A percentile compares a stretch with the other conserved stretches of the same genome.
These are phyloP conservation scores for Peronospora belbahrii DNA, from an alignment of 352 stramenopile species.

Conservation along the genomic window DNA sequence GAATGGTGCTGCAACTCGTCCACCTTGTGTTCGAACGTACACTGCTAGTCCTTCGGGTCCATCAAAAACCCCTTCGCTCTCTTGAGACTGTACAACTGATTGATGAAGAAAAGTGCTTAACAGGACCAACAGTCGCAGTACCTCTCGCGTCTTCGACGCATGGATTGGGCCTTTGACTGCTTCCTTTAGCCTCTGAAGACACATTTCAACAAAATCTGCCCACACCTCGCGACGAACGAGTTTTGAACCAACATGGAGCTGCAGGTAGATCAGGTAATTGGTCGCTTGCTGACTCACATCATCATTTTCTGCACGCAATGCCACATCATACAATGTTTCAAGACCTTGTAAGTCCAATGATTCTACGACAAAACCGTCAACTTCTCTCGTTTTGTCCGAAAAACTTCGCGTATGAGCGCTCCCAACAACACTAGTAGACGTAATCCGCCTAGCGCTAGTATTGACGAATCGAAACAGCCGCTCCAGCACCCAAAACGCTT, in stretches of 20 bases:
- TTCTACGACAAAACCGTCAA: slow-evolving; percentile 43
- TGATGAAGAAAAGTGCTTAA: slow-evolving; percentile 77
- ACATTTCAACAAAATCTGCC: slow-evolving; percentile 50
- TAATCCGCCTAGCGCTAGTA: slow-evolving; percentile 36
- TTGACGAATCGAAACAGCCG: slow-evolving; percentile 60
- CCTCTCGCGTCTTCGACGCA: slow-evolving; percentile 22
- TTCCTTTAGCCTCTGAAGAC: slow-evolving; percentile 38
- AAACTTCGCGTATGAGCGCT: slow-evolving; percentile 11
- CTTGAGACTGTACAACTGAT: slow-evolving; percentile 34
- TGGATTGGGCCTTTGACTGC: slow-evolving; percentile 21
- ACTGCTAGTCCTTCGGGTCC: slow-evolving; percentile 51
- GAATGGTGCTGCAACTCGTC: slow-evolving; percentile 48
- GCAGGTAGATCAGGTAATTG: slow-evolving; percentile 67
- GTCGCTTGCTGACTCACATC: slow-evolving; percentile 41
- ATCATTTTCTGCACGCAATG: slow-evolving; percentile 31
- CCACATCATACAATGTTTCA: slow-evolving; percentile 49
- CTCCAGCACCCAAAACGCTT: slow-evolving; percentile 52
- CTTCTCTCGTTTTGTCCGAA: slow-evolving; percentile 10
- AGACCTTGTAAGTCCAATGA: slow-evolving; percentile 53
- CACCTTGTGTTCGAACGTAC: slow-evolving; percentile 62
- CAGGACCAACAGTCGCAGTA: slow-evolving; percentile 48
- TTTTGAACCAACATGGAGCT: slow-evolving; percentile 61
- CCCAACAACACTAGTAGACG: slow-evolving; percentile 22
- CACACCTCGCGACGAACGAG: slow-evolving; percentile 63
- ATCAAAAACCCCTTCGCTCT: slow-evolving; percentile 25